Evolutionary conservation across 2,329 filamentous ascomycete species (phyloP), one percentile per base, ranked within the genome.

Genomic region (Colletotrichum eleusines): DNA sequence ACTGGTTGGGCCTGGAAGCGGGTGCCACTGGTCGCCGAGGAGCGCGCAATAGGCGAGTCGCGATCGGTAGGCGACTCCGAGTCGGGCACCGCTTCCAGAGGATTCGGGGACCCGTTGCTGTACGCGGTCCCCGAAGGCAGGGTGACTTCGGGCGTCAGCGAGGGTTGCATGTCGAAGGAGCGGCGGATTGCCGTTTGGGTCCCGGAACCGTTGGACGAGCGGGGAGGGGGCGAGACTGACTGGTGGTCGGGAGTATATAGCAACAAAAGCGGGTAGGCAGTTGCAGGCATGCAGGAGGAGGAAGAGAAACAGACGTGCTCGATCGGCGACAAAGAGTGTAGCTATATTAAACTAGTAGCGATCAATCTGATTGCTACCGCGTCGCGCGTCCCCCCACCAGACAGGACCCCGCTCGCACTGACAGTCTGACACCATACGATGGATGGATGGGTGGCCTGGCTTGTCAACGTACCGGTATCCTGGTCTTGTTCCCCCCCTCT

Each of bases 1-100:
- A 81, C 77, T 71, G 79, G 73, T 33, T 59, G 59, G 6, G n/a
- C n/a, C 44, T 68, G 68, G 76, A 76, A 51, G 51, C 67, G 68
- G 57, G 72, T 31, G 48, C 74, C 73, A 35, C 63, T 69, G 57
- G 68, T 69, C 35, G 71, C 54, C 38, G 75, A 76, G 26, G 75
- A 76, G 58, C 75, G 60, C 50, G 69, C 65, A n/a, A 63, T 69
- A 18, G 69, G 69, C 26, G 65, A 72, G 38, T 72, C 60, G 40
- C 66, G 51, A 46, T 63, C 59, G 48, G 26, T 46, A 12, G 66
- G 73, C 16, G 76, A 80, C 12, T 74, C 71, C 16, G 66, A 28
- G 38, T 63, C 66, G 53, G 73, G 42, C 46, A 64, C 63, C 42
- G 63, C 61, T 3, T 46, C 51, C 40, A 50, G 48, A 26, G 54